A percentile compares a stretch with the other conserved stretches of the same genome.
Conservation (phyloP, 805 yeast genomes). For the Saccharomyces paradoxus region DNA sequence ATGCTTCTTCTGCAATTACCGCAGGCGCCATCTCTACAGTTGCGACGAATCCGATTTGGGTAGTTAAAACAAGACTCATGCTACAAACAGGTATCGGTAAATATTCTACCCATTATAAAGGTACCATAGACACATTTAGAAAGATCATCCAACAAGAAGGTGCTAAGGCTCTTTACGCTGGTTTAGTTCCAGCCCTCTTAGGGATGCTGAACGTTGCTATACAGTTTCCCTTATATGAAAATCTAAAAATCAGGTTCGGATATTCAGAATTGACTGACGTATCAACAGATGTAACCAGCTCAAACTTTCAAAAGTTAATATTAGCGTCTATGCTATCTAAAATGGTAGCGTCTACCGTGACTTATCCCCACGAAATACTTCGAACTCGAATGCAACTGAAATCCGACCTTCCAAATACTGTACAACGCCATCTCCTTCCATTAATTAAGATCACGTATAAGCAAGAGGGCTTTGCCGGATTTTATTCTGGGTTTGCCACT, state of each 20-base stretch:
- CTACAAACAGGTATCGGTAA: conserved; percentile 45
- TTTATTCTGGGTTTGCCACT: conserved; percentile 82
- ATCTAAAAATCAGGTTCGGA: conserved; percentile 50
- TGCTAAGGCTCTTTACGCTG: conserved; percentile 70
- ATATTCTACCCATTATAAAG: conserved; percentile 38
- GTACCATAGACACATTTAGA: conserved; percentile 75
- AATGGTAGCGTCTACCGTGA: conserved; percentile 78
- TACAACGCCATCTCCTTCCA: conserved; percentile 21
- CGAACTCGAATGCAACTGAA: conserved; percentile 77
- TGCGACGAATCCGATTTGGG: conserved; percentile 94
- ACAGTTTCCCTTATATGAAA: conserved; percentile 90
- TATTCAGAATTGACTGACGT: conserved; percentile 16
- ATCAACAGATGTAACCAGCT: conserved; percentile 1
- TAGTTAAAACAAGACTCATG: conserved; percentile 91
- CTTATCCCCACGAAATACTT: conserved; percentile 93
- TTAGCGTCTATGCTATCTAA: conserved; percentile 74
- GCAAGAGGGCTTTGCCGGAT: conserved; percentile 69
- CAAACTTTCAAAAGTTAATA: conserved; percentile 38
- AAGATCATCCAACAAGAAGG: conserved; percentile 81
- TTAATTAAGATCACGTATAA: conserved; percentile 30
- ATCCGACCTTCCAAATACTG: conserved; percentile 29
- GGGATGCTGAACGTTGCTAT: conserved; percentile 92
- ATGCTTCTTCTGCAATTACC: conserved; percentile 56
- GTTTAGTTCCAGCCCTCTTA: conserved; percentile 80
- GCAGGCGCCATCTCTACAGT: conserved; percentile 86